A percentile compares a stretch with the other conserved stretches of the same genome.
Conservation (phyloP, 768 basidiomycete genomes). For the Mycena capillaripes region DNA sequence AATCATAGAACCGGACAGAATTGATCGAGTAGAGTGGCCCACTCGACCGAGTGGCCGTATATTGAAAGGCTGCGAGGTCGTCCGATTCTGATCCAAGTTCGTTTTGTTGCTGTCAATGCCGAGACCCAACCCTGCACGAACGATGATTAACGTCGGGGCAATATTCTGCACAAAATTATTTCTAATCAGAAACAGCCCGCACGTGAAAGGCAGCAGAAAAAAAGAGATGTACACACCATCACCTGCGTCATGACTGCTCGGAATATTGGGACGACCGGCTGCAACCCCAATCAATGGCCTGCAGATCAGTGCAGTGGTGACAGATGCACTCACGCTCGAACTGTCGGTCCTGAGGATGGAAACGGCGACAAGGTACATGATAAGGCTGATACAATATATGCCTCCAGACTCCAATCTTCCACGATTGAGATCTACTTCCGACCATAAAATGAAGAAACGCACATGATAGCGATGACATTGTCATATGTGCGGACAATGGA, state of each 20-base stretch:
- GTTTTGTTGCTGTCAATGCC: background rate
- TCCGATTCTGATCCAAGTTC: background rate
- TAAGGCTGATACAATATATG: slow-evolving; percentile 17
- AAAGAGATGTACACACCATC: slow-evolving; percentile 2
- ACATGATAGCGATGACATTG: slow-evolving; percentile 13
- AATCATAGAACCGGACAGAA: slow-evolving; percentile 1
- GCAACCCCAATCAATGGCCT: background rate
- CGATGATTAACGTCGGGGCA: slow-evolving; percentile 2
- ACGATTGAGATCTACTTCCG: background rate
- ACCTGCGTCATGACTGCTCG: slow-evolving; percentile 1
- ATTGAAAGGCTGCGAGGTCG: slow-evolving; percentile 2
- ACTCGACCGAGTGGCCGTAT: background rate
- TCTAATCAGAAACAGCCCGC: slow-evolving; percentile 1
- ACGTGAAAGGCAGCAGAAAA: slow-evolving; percentile 1
- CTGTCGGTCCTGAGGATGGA: slow-evolving; percentile 9
- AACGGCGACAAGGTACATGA: slow-evolving; percentile 3
- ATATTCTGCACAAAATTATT: slow-evolving; percentile 4
- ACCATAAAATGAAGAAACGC: background rate
- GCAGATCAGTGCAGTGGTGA: background rate
- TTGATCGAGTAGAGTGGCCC: slow-evolving; percentile 1
- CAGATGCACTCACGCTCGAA: background rate
- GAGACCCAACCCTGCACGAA: slow-evolving; percentile 3
- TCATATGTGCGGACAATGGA: background rate
- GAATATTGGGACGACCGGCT: background rate
- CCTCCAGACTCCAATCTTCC: slow-evolving; percentile 21